Conservation (phyloP, 495 filamentous ascomycete genomes). For the Aspergillus asperescens region DNA sequence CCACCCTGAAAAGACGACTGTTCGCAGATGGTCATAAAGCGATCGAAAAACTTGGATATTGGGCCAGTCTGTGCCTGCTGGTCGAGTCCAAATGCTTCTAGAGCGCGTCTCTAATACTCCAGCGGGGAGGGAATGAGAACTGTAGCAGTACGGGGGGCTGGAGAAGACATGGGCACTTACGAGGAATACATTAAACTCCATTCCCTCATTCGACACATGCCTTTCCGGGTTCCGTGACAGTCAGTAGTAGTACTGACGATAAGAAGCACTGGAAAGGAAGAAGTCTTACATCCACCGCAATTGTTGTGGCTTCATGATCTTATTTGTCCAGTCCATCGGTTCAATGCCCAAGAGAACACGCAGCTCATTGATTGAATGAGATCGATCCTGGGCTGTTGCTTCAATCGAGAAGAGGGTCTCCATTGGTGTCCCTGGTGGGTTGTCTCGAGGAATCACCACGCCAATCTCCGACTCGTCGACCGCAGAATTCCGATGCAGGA, state of each 20-base stretch:
- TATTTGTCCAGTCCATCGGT: not conserved
- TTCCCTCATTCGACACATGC: constrained; percentile 3
- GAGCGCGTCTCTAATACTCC: no score
- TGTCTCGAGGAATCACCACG: not conserved
- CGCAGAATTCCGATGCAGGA: not conserved
- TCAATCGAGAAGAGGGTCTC: constrained; percentile 6
- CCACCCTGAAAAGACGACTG: constrained; percentile 1
- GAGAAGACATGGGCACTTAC: no score
- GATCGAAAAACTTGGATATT: not conserved
- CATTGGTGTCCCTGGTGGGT: not conserved
- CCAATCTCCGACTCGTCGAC: not conserved
- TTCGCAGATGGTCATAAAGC: not conserved
- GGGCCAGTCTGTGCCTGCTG: not conserved
- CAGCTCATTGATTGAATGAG: not conserved
- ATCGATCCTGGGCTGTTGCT: constrained; percentile 3
- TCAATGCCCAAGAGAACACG: constrained; percentile 3
- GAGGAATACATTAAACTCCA: constrained; percentile 8
- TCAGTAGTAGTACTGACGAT: no score
- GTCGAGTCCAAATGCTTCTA: constrained; percentile 6
- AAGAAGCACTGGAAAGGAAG: no score
- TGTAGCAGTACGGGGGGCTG: no score
- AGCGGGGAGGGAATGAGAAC: no score
- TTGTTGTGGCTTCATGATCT: not conserved
- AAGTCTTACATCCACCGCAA: constrained; percentile 15
- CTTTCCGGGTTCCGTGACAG: no score